A percentile compares a stretch with the other conserved stretches of the same genome.
These are phyloP conservation scores for Trichoderma sp. DNA, from an alignment of 2,329 filamentous ascomycete genomes.

Conservation along the genomic window DNA sequence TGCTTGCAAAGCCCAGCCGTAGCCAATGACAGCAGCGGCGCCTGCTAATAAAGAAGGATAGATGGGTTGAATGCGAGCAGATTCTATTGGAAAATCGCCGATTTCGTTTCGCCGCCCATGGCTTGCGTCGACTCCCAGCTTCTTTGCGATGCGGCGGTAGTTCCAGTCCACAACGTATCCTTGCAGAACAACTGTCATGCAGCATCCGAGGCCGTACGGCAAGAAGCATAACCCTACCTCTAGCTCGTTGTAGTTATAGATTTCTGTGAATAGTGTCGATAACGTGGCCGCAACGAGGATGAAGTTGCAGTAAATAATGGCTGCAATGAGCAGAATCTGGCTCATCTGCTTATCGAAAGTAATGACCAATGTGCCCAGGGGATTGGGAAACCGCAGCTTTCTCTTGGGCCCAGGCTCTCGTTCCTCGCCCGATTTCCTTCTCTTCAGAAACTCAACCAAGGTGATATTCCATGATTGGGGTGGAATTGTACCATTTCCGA, in stretches of 20 bases:
- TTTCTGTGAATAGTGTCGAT: conserved; percentile 51
- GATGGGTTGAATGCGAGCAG: conserved; percentile 55
- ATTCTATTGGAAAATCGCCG: conserved; percentile 55
- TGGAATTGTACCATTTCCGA: conserved; percentile 63
- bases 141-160: conserved; percentile 66
- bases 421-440: conserved; percentile 38
- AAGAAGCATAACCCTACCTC: conserved; percentile 57
- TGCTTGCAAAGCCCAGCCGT: conserved; percentile 58
- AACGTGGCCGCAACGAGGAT: conserved; percentile 56
- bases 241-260: conserved; percentile 54
- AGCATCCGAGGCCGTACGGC: conserved; percentile 55
- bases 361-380: conserved; percentile 55
- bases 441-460: conserved; percentile 49
- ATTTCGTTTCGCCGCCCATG: conserved; percentile 57
- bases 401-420: conserved; percentile 39
- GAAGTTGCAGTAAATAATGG: conserved; percentile 58
- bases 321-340: conserved; percentile 54
- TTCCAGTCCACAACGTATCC: conserved; percentile 67
- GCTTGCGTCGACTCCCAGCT: conserved; percentile 61
- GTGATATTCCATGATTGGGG: conserved; percentile 61
- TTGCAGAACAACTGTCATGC: conserved; percentile 50
- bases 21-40: conserved; percentile 53
- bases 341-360: conserved; percentile 60
- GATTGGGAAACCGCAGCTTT: conserved; percentile 57
- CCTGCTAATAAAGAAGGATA: conserved; percentile 57